Evolutionary conservation across 2,329 filamentous ascomycete species (phyloP), one percentile per base, ranked within the genome.

Genomic region (Penicillium sp.): DNA sequence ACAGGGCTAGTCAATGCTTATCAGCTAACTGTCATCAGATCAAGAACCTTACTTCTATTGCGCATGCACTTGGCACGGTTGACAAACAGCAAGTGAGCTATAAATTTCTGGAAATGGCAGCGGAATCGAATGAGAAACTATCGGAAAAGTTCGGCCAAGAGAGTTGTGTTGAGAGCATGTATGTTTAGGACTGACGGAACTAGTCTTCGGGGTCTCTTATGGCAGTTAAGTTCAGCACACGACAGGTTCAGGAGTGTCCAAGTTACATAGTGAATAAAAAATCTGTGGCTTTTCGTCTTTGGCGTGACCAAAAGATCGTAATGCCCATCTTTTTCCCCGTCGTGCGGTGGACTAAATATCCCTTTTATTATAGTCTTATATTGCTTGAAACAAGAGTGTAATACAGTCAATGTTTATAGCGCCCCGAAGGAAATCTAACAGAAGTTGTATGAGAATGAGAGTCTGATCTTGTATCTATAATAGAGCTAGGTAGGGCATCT

Each of bases 371-470:
- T n/a, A n/a, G n/a, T n/a, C 25, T 11, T 27, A 27, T 27, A 11
- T n/a, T 27, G 25, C 25, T n/a, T 27, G 25, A 6, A 27, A 6
- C 25, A 27, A 27, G 25, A 27, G 25, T 11, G n/a, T n/a, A n/a
- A 27, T 27, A 27, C 25, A 27, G 32, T 35, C 7, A 40, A 40
- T 32, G 35, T 14, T 6, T 28, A 32, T 40, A 7, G 17, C 1
- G 20, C 16, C 15, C 37, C 15, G 13, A 31, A 20, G 35, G 32
- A 20, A 40, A 20, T 20, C 14, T 40, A 40, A 35, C 17, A 35
- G 32, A 10, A 28, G 22, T 17, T 12, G 20, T 35, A 35, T 27
- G 35, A 3, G 14, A n/a, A 27, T 27, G 25, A 27, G 11, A 27
- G 25, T 6, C 25, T 27, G 25, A n/a, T 27, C 25, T 27, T 27